Conservation (phyloP, 306 rosid genomes). For the cucumber (Cucumis sativus) region DNA sequence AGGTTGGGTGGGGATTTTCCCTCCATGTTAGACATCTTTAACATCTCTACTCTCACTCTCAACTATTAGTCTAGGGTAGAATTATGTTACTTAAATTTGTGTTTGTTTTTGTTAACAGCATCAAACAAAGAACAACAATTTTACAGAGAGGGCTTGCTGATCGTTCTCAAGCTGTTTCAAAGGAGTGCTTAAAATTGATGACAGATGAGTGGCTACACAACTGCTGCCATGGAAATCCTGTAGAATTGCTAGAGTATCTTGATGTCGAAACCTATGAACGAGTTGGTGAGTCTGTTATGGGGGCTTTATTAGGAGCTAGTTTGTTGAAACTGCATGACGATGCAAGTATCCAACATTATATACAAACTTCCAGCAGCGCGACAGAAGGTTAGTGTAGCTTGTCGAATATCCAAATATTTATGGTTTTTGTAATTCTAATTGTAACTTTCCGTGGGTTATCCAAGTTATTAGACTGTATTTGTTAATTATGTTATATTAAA, state of each 20-base stretch:
- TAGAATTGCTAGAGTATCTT: slow-evolving; percentile 72
- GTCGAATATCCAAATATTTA: neutral
- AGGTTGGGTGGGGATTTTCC: neutral
- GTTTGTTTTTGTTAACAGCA: slow-evolving; percentile 25
- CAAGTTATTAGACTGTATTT: no score
- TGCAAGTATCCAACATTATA: slow-evolving; percentile 46
- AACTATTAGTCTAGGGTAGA: neutral
- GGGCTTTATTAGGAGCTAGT: slow-evolving; percentile 51
- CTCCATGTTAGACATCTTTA: neutral
- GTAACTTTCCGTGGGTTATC: neutral
- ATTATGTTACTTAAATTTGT: neutral
- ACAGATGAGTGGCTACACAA: slow-evolving; percentile 83
- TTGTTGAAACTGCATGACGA: slow-evolving; percentile 40
- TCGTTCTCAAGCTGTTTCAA: slow-evolving; percentile 69
- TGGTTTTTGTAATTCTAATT: neutral
- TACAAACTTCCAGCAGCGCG: slow-evolving; percentile 19
- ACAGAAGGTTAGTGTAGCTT: slow-evolving; percentile 35
- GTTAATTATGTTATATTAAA: no score
- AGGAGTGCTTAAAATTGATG: slow-evolving; percentile 76
- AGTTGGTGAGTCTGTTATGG: slow-evolving; percentile 77
- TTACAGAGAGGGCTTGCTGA: slow-evolving; percentile 92
- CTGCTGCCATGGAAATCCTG: slow-evolving; percentile 58
- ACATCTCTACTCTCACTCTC: neutral
- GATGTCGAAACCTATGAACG: slow-evolving; percentile 95
- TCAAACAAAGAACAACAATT: slow-evolving; percentile 68